A percentile compares a stretch with the other conserved stretches of the same genome.
Evolutionary conservation across 257 asterid genomes (phyloP).

Genomic region (Nicotiana noctiflora): DNA sequence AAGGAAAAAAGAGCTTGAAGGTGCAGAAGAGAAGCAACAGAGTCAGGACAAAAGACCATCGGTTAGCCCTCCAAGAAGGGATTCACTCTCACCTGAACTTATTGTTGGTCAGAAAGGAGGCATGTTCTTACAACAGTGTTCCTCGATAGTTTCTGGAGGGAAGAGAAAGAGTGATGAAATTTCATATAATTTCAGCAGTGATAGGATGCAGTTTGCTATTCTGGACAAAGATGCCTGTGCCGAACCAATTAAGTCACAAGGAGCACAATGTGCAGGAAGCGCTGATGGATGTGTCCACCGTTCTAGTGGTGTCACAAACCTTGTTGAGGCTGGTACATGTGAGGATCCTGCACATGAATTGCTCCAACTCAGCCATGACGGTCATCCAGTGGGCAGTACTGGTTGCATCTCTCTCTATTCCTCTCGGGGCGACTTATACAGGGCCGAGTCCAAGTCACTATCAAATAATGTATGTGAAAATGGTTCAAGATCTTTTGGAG

Average conservation of each 20-base stretch:
- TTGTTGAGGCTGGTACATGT: conserved; percentile 7
- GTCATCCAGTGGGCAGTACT: conserved; percentile 4
- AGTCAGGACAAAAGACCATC: conserved; percentile 50
- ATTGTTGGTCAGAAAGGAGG: conserved; percentile 27
- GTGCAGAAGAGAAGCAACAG: conserved; percentile 23
- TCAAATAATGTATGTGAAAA: conserved; percentile 33
- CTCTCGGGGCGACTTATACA: conserved; percentile 16
- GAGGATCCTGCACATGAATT: neutral
- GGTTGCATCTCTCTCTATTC: conserved; percentile 21
- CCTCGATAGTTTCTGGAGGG: conserved; percentile 18
- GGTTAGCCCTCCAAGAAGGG: conserved; percentile 51
- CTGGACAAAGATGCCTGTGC: conserved; percentile 9
- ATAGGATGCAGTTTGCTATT: conserved; percentile 12
- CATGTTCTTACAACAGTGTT: conserved; percentile 23
- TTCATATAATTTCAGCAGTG: conserved; percentile 5
- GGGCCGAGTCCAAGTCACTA: conserved; percentile 26
- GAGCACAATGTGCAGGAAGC: conserved; percentile 17
- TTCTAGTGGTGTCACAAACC: conserved; percentile 11
- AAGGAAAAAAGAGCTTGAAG: conserved; percentile 43
- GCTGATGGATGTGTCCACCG: conserved; percentile 22
- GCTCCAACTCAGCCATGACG: conserved; percentile 9
- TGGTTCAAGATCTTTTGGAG: conserved; percentile 38
- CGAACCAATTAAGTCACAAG: conserved; percentile 13
- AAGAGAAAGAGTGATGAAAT: neutral
- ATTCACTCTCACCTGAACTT: conserved; percentile 53